These are phyloP conservation scores for Astraeus odoratus DNA, from an alignment of 768 basidiomycete genomes.

Conservation along the genomic window DNA sequence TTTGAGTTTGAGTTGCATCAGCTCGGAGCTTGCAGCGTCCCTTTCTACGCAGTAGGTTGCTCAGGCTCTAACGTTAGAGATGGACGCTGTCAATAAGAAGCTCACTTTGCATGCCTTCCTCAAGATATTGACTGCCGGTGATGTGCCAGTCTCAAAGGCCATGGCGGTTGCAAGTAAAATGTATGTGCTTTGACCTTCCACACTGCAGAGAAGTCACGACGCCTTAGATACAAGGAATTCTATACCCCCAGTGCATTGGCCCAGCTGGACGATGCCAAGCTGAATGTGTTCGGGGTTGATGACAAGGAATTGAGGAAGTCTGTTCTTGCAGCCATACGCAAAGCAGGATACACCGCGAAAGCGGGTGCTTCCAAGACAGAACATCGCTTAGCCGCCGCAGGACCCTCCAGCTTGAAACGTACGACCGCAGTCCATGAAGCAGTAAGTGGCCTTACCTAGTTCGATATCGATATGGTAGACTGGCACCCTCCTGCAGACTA, in stretches of 20 bases:
- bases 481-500: conserved; percentile 29
- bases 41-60: too few relatives aligned
- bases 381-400: conserved; percentile 5
- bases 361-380: conserved; percentile 11
- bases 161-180: conserved; percentile 67
- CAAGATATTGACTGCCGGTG: conserved; percentile 53
- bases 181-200: conserved; percentile 30
- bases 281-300: conserved; percentile 50
- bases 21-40: too few relatives aligned
- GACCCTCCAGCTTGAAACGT: conserved; percentile 8
- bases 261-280: conserved; percentile 52
- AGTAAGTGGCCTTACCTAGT: too few relatives aligned
- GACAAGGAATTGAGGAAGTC: conserved; percentile 60
- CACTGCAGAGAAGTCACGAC: conserved; percentile 8
- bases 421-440: conserved; percentile 27
- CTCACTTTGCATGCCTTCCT: conserved; percentile 61
- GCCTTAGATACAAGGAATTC: conserved; percentile 59
- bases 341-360: conserved; percentile 48
- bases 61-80: too few relatives aligned
- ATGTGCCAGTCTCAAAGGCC: conserved; percentile 55
- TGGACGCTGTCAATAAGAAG: conserved; percentile 29
- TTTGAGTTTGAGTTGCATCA: too few relatives aligned
- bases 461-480: conserved; percentile 2
- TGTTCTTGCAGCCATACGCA: conserved; percentile 52
- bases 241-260: conserved; percentile 54